Evolutionary conservation across 2,329 filamentous ascomycete species (phyloP), one percentile per base, ranked within the genome.

Genomic region (Talaromyces sp.): DNA sequence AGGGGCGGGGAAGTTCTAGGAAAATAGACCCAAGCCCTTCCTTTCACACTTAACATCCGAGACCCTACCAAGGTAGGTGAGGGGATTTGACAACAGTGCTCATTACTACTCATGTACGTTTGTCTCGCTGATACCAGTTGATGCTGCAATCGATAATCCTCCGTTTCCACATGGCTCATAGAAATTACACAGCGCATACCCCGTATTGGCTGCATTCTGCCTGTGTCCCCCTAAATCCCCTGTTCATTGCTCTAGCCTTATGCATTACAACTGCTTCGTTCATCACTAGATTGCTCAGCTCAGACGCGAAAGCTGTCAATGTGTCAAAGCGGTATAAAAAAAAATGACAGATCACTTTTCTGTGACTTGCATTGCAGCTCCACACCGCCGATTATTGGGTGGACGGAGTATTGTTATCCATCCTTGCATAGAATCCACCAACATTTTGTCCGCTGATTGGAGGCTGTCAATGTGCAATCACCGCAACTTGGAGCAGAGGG

Each of bases 161-260:
- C 59, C 45, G 31, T 61, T 49, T 31, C 38, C 58, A 49, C 58
- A 61, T 61, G 58, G 58, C 58, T 53, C 59, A 40, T n/a, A 40
- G 58, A 40, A 61, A 40, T 29, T 51, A 61, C 45, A 53, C 45
- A 56, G 10, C n/a, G 53, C n/a, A 17, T 56, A 6, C 19, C 29
- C 31, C 31, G 45, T 51, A 61, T 61, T 61, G 59, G 59, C 45
- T 61, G 47, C 34, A 49, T 36, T 27, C 19, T 51, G 29, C 29
- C 31, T 51, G 25, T 34, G 29, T 27, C 31, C 59, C 43, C 51
- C 59, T 51, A 34, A 34, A 22, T 56, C n/a, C n/a, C 53, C n/a
- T 56, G 25, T 27, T 17, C 3, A 17, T 34, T 54, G 10, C 27
- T 34, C 31, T 56, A 56, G 19, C 53, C 53, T 25, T 53, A 31